Evolutionary conservation across 495 filamentous ascomycete genomes (phyloP).

Genomic region (Neurospora sp.): DNA sequence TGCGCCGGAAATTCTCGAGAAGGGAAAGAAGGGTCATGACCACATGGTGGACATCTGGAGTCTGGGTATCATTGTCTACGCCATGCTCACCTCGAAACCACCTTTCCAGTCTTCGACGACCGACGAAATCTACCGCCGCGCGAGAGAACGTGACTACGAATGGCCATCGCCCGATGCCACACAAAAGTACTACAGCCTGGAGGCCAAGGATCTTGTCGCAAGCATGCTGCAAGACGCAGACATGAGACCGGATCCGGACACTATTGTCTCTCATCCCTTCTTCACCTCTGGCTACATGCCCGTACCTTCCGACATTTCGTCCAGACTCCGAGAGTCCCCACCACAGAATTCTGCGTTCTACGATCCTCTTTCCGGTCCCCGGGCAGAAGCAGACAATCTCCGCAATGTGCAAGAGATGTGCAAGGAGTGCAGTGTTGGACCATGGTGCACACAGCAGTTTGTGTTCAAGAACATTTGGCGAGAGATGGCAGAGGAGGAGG

Average conservation of each 20-base stretch:
- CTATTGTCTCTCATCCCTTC: conserved; percentile 73
- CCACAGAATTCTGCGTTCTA: conserved; percentile 37
- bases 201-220: conserved; percentile 72
- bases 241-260: conserved; percentile 64
- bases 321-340: conserved; percentile 38
- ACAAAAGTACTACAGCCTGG: conserved; percentile 41
- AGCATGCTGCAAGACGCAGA: conserved; percentile 66
- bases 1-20: conserved; percentile 85
- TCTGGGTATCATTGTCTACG: conserved; percentile 91
- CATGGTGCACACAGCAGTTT: conserved; percentile 30
- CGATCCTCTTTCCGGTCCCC: conserved; percentile 9
- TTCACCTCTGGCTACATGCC: conserved; percentile 59
- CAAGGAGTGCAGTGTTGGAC: conserved; percentile 38
- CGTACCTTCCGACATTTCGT: conserved; percentile 36
- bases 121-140: conserved; percentile 76
- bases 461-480: conserved; percentile 51
- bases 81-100: conserved; percentile 81
- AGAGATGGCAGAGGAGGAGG: conserved; percentile 62
- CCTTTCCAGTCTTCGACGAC: conserved; percentile 76
- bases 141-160: conserved; percentile 59
- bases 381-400: conserved; percentile 20
- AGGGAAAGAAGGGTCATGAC: conserved; percentile 78
- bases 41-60: conserved; percentile 95
- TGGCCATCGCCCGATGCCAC: conserved; percentile 53
- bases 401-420: conserved; percentile 34